Conservation (phyloP, 345 rosid species). For the Rhizophora mangle region DNA sequence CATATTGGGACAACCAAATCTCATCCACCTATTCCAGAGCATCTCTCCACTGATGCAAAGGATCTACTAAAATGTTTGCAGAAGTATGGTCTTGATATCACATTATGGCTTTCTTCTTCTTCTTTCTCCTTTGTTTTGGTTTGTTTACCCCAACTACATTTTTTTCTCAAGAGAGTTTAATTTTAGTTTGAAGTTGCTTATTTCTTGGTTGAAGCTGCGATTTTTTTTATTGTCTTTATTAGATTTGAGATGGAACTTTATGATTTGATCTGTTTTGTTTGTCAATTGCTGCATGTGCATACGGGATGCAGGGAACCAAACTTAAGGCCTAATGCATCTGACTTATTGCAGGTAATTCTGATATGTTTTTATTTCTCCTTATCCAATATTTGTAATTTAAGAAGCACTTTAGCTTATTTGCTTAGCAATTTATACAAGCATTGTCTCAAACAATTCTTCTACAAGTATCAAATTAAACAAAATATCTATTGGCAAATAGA, state of each 20-base stretch:
- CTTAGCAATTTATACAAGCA: neutral
- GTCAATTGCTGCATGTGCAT: neutral
- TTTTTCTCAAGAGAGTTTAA: neutral
- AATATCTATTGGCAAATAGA: neutral
- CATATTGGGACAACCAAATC: slow-evolving; percentile 38
- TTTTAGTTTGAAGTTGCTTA: slow-evolving; percentile 7
- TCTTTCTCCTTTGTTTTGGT: neutral
- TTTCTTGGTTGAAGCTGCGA: neutral
- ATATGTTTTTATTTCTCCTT: slow-evolving; percentile 7
- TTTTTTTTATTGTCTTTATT: neutral
- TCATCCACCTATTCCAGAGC: slow-evolving; percentile 35
- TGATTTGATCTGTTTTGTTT: neutral
- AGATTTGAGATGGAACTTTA: neutral
- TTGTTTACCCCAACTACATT: neutral
- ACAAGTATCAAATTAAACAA: neutral
- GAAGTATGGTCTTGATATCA: slow-evolving; percentile 18
- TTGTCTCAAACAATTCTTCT: neutral
- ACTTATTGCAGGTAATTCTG: slow-evolving; percentile 27
- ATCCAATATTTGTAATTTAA: neutral
- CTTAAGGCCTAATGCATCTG: slow-evolving; percentile 30
- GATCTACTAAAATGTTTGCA: slow-evolving; percentile 33
- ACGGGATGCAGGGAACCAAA: slow-evolving; percentile 26
- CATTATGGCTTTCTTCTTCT: slow-evolving; percentile 1
- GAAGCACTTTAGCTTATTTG: neutral
- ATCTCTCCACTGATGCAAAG: slow-evolving; percentile 30